Evolutionary conservation across 148 eudicot genomes (phyloP).

Genomic region (Chenopodium berlandieri): DNA sequence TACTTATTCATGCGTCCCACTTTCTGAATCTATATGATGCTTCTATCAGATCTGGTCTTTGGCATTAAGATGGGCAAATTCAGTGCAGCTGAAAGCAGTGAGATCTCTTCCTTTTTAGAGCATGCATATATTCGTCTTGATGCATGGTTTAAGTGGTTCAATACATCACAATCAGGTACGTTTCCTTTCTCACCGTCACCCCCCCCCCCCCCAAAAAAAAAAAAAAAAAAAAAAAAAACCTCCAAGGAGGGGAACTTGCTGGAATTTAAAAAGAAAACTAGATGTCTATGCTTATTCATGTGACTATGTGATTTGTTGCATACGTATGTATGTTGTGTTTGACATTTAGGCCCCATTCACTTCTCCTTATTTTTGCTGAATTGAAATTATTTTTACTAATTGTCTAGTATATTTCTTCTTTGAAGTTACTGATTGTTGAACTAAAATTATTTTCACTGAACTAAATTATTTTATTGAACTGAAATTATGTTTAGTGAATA

Average conservation of each 20-base stretch:
- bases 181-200: slow-evolving; percentile 3
- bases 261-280: too few relatives aligned
- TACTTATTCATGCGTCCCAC: too few relatives aligned
- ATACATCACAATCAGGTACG: slow-evolving; percentile 84
- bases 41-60: slow-evolving; percentile 63
- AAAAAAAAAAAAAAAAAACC: too few relatives aligned
- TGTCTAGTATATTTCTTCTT: too few relatives aligned
- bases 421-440: too few relatives aligned
- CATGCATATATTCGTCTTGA: slow-evolving; percentile 80
- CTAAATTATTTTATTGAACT: too few relatives aligned
- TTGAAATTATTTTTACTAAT: too few relatives aligned
- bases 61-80: slow-evolving; percentile 58
- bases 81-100: slow-evolving; percentile 44
- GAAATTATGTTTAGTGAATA: too few relatives aligned
- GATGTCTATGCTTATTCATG: neutral
- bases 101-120: slow-evolving; percentile 64
- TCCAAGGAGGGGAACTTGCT: too few relatives aligned
- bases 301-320: neutral
- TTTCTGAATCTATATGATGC: neutral
- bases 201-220: neutral
- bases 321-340: neutral
- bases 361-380: too few relatives aligned
- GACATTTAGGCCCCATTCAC: neutral
- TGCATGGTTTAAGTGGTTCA: slow-evolving; percentile 98
- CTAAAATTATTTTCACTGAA: too few relatives aligned